Conservation (phyloP, 306 rosid genomes). For the Coriaria nepalensis region DNA sequence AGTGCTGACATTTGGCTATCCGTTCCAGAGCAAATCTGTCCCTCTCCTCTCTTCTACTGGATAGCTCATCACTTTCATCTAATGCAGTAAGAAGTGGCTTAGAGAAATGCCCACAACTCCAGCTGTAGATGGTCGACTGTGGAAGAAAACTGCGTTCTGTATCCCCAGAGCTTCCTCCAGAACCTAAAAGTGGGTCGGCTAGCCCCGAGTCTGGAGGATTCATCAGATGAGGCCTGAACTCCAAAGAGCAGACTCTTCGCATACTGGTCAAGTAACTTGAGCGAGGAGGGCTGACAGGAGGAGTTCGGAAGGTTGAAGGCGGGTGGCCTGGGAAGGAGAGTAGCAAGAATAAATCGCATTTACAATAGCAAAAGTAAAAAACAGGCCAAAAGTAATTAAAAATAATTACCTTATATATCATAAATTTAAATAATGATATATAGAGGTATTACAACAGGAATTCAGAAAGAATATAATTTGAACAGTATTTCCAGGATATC, state of each 20-base stretch:
- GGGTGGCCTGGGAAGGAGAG: conserved; percentile 52
- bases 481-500: too few species aligned
- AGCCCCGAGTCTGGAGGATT: conserved; percentile 81
- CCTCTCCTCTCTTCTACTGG: conserved; percentile 78
- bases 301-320: conserved; percentile 86
- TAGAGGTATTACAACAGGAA: neutral
- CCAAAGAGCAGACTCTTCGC: conserved; percentile 88
- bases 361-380: neutral
- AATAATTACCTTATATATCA: neutral
- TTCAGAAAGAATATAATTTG: neutral
- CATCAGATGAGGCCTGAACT: conserved; percentile 83
- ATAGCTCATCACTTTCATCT: conserved; percentile 60
- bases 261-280: conserved; percentile 69
- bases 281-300: conserved; percentile 98
- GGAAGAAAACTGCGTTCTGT: conserved; percentile 85
- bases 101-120: conserved; percentile 97
- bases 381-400: neutral
- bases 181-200: conserved; percentile 85
- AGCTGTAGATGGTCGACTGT: conserved; percentile 76
- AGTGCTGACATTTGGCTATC: conserved; percentile 83
- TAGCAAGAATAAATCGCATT: neutral
- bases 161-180: conserved; percentile 42
- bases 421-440: neutral
- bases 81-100: conserved; percentile 66
- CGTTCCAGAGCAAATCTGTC: conserved; percentile 83